These are phyloP conservation scores for Ogataea dorogensis DNA, from an alignment of 805 yeast species.

Conservation along the genomic window DNA sequence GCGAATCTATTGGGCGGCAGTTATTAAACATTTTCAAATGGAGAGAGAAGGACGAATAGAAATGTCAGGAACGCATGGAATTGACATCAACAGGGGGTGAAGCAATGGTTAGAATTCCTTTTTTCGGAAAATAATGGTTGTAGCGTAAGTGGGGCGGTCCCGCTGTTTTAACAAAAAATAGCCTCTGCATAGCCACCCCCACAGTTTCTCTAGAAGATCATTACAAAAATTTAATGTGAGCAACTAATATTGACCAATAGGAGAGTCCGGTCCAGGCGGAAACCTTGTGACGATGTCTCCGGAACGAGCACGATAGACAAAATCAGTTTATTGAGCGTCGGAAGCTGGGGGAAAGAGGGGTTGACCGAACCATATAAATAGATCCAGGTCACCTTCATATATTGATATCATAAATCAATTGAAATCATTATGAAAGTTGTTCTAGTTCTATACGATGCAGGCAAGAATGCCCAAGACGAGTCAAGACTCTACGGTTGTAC, in stretches of 20 bases:
- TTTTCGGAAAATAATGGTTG: slow-evolving; percentile 7
- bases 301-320: background rate
- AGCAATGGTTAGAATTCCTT: slow-evolving; percentile 4
- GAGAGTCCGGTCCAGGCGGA: slow-evolving; percentile 19
- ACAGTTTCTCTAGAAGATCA: slow-evolving; percentile 12
- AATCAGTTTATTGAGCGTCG: background rate
- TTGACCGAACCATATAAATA: slow-evolving; percentile 7
- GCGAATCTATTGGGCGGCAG: slow-evolving; percentile 32
- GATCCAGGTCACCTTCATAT: background rate
- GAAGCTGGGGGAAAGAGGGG: slow-evolving; percentile 9
- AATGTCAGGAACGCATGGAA: background rate
- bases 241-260: slow-evolving; percentile 15
- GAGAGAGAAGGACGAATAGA: slow-evolving; percentile 4
- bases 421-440: slow-evolving; percentile 40
- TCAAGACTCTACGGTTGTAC: slow-evolving; percentile 63
- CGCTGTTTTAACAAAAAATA: slow-evolving; percentile 19
- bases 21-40: slow-evolving; percentile 25
- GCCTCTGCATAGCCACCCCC: slow-evolving; percentile 20
- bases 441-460: slow-evolving; percentile 58
- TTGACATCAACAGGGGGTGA: slow-evolving; percentile 6
- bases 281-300: slow-evolving; percentile 1
- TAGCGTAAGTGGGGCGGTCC: slow-evolving; percentile 9
- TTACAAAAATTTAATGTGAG: slow-evolving; percentile 20
- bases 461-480: slow-evolving; percentile 57
- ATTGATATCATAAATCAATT: background rate